Percentiles rank a stretch among this genome's conserved stretches.
These are phyloP conservation scores for Solanum aculeatissimum DNA, from an alignment of 305 asterid genomes.

Conservation along the genomic window DNA sequence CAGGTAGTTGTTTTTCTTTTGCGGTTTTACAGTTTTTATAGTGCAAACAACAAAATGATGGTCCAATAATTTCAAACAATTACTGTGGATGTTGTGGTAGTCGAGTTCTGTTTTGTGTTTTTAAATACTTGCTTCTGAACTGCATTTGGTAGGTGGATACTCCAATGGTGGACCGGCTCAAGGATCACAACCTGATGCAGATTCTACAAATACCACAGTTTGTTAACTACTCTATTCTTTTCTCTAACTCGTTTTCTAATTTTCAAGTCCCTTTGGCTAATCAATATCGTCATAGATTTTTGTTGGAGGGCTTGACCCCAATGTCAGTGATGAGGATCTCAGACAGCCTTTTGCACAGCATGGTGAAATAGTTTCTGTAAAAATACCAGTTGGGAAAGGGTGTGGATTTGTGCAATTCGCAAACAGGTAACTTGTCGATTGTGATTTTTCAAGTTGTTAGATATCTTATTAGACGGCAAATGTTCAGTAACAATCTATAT, in stretches of 20 bases:
- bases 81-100: neutral
- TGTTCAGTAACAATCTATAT: neutral
- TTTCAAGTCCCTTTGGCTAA: slow-evolving; percentile 14
- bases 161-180: slow-evolving; percentile 56
- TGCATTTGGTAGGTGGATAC: slow-evolving; percentile 53
- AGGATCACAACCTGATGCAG: slow-evolving; percentile 73
- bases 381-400: slow-evolving; percentile 90
- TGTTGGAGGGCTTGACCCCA: slow-evolving; percentile 96
- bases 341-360: slow-evolving; percentile 75
- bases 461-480: neutral
- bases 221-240: slow-evolving; percentile 24
- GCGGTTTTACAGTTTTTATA: neutral
- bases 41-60: neutral
- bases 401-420: slow-evolving; percentile 96
- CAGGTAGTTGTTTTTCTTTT: neutral
- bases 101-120: neutral
- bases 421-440: slow-evolving; percentile 36
- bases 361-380: slow-evolving; percentile 82
- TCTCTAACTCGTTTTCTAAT: neutral
- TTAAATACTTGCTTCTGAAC: neutral
- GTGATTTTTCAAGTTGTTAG: neutral
- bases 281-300: slow-evolving; percentile 45
- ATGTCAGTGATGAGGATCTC: slow-evolving; percentile 77
- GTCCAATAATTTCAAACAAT: neutral
- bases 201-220: slow-evolving; percentile 79